Evolutionary conservation across 345 rosid species (phyloP).

Genomic region (Populus davidiana): DNA sequence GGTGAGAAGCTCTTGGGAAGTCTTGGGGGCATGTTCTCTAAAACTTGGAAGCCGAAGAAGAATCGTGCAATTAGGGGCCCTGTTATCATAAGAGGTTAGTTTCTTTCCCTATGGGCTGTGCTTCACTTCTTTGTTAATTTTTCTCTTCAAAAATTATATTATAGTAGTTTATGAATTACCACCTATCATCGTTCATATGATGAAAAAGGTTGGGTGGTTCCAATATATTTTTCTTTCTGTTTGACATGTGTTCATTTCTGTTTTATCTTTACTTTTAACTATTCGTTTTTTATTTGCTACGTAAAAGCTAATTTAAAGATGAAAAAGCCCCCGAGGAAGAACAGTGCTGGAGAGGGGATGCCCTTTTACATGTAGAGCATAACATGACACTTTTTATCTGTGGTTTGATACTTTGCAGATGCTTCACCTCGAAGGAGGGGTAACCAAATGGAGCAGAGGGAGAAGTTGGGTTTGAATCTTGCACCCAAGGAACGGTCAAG

Average conservation of each 20-base stretch:
- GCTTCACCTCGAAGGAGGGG: constrained; percentile 53
- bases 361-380: not conserved
- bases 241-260: not conserved
- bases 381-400: not conserved
- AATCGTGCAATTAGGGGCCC: constrained; percentile 68
- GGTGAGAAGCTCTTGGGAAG: constrained; percentile 96
- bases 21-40: constrained; percentile 90
- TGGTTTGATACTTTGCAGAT: constrained; percentile 38
- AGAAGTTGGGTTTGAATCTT: constrained; percentile 71
- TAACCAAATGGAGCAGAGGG: constrained; percentile 70
- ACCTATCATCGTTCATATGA: not conserved
- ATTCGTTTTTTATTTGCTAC: not conserved
- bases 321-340: not conserved
- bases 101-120: constrained; percentile 5
- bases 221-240: not conserved
- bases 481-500: constrained; percentile 47
- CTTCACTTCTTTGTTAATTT: not conserved
- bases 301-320: not conserved
- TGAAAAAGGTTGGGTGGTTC: not conserved
- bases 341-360: not conserved
- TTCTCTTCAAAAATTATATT: not conserved
- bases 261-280: not conserved
- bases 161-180: too few relatives aligned
- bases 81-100: constrained; percentile 54
- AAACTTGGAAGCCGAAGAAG: constrained; percentile 93